Conservation (phyloP, 768 basidiomycete genomes). For the Trametes coccinea region DNA sequence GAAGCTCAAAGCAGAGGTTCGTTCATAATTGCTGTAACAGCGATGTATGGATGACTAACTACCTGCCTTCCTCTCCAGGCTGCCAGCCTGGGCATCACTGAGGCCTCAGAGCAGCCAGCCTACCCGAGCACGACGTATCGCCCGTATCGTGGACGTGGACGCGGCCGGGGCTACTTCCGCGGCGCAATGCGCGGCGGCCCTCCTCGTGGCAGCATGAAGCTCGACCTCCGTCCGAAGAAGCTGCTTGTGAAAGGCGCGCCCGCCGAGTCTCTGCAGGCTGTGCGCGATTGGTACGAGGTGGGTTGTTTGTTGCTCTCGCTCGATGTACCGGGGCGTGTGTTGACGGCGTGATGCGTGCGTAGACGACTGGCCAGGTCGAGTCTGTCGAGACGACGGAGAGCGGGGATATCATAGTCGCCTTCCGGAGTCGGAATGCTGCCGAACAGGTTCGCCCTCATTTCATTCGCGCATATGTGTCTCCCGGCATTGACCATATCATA, state of each 20-base stretch:
- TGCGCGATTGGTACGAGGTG: slow-evolving; percentile 87
- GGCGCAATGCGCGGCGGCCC: slow-evolving; percentile 64
- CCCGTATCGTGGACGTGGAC: slow-evolving; percentile 65
- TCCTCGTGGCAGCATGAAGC: slow-evolving; percentile 72
- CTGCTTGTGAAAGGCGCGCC: slow-evolving; percentile 71
- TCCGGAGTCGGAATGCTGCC: slow-evolving; percentile 70
- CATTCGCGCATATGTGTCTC: not conserved
- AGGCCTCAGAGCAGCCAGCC: slow-evolving; percentile 43
- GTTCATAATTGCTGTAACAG: not conserved
- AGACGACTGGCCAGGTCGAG: slow-evolving; percentile 75
- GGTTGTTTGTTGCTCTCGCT: slow-evolving; percentile 7
- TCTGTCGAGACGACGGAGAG: slow-evolving; percentile 54
- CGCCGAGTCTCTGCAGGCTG: slow-evolving; percentile 53
- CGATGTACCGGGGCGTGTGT: not conserved
- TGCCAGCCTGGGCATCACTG: slow-evolving; percentile 69
- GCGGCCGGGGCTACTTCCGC: slow-evolving; percentile 66
- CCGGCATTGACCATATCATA: not conserved
- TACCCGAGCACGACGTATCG: slow-evolving; percentile 36
- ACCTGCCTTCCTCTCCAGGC: slow-evolving; percentile 45
- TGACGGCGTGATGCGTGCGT: slow-evolving; percentile 18
- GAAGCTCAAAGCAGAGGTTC: slow-evolving; percentile 77
- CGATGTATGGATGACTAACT: not conserved
- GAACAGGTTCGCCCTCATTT: slow-evolving; percentile 59
- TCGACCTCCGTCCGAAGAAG: slow-evolving; percentile 87
- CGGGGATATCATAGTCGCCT: slow-evolving; percentile 64